A percentile compares a stretch with the other conserved stretches of the same genome.
phyloP scores from a whole-genome alignment of 257 asterid species.

The Solanum corneliomulleri region DNA sequence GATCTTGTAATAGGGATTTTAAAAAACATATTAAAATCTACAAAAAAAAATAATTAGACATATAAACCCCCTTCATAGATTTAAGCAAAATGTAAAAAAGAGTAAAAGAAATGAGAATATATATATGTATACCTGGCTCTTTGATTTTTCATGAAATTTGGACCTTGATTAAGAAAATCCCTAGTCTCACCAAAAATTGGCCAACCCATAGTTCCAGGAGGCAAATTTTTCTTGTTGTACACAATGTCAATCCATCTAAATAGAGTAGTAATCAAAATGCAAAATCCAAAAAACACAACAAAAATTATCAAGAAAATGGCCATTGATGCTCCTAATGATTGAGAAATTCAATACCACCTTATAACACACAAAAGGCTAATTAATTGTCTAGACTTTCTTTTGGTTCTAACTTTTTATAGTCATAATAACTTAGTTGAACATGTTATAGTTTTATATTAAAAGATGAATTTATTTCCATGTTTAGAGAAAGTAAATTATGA shows the following conservation, averaged over 20 bases:
- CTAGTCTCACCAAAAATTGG: slow-evolving; percentile 68
- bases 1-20: background rate
- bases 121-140: slow-evolving; percentile 28
- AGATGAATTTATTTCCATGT: slow-evolving; percentile 33
- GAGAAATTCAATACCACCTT: background rate
- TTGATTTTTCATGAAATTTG: slow-evolving; percentile 47
- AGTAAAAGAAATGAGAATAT: background rate
- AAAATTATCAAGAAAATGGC: slow-evolving; percentile 20
- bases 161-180: slow-evolving; percentile 52
- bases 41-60: background rate
- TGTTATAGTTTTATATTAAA: background rate
- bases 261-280: slow-evolving; percentile 3
- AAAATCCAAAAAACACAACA: background rate
- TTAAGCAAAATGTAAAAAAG: background rate
- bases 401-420: background rate
- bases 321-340: slow-evolving; percentile 22
- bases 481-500: background rate
- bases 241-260: slow-evolving; percentile 49
- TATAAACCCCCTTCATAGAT: background rate
- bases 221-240: slow-evolving; percentile 37
- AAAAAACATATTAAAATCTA: background rate
- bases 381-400: background rate
- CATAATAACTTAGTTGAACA: background rate
- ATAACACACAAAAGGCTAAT: background rate
- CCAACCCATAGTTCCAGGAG: slow-evolving; percentile 85